Evolutionary conservation across 1,139 yeast genomes (phyloP).

Genomic region (Pichia kudriavzevii): DNA sequence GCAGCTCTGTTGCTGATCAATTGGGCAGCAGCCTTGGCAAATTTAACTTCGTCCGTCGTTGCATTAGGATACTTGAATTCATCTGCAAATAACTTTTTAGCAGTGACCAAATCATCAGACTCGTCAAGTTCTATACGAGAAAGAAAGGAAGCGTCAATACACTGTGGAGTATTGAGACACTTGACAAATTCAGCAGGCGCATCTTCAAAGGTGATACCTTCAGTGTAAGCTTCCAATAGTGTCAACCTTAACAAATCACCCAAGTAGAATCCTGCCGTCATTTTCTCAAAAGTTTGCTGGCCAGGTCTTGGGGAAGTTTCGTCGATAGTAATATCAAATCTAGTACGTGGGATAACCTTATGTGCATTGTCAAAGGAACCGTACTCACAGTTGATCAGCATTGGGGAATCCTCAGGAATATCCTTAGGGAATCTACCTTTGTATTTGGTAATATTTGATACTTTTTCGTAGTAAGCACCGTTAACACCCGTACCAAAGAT

Average conservation of each 20-base stretch:
- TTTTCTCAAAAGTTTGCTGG: slow-evolving; percentile 94
- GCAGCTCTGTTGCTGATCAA: slow-evolving; percentile 91
- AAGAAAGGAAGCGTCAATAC: slow-evolving; percentile 86
- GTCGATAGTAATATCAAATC: slow-evolving; percentile 76
- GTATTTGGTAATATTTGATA: slow-evolving; percentile 73
- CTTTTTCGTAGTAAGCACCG: slow-evolving; percentile 89
- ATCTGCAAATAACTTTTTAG: slow-evolving; percentile 56
- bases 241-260: slow-evolving; percentile 88
- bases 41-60: slow-evolving; percentile 74
- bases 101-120: slow-evolving; percentile 76
- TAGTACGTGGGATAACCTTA: slow-evolving; percentile 79
- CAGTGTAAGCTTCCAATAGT: slow-evolving; percentile 62
- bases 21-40: slow-evolving; percentile 78
- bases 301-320: slow-evolving; percentile 92
- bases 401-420: slow-evolving; percentile 56
- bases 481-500: slow-evolving; percentile 98
- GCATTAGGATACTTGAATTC: slow-evolving; percentile 52
- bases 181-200: slow-evolving; percentile 30
- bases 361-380: slow-evolving; percentile 97
- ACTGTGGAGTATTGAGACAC: slow-evolving; percentile 53
- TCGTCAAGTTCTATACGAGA: slow-evolving; percentile 87
- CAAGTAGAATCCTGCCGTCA: slow-evolving; percentile 95
- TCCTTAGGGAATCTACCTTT: slow-evolving; percentile 65
- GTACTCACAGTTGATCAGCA: slow-evolving; percentile 98
- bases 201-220: slow-evolving; percentile 48